phyloP scores from a whole-genome alignment of 176 grass and related monocot species.

The Pontederia crassipes region DNA sequence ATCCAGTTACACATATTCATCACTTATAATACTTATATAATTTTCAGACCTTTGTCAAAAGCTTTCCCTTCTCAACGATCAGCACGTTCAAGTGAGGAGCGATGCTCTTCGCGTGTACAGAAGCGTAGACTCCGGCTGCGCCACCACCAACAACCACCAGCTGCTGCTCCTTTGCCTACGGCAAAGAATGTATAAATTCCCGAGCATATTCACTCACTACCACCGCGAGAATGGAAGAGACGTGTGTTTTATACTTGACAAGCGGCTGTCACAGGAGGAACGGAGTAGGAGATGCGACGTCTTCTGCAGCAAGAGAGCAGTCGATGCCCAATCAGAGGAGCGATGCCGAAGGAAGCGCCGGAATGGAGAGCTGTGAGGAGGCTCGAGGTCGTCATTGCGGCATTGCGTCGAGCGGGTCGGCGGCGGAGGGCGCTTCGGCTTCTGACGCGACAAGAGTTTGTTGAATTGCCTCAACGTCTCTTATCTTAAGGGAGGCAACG shows the following conservation, averaged over 20 bases:
- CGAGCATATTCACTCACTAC: background rate
- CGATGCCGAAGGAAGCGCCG: conserved; percentile 14
- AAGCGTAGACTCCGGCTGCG: conserved; percentile 80
- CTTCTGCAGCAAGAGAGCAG: conserved; percentile 12
- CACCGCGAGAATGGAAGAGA: background rate
- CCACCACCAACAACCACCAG: conserved; percentile 81
- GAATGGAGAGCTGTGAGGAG: conserved; percentile 1
- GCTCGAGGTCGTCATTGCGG: conserved; percentile 24
- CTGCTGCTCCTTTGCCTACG: conserved; percentile 21
- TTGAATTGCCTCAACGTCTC: no score
- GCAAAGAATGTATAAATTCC: background rate
- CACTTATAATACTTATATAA: background rate
- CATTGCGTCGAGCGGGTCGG: conserved; percentile 41
- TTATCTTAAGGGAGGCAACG: no score
- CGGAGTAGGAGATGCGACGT: conserved; percentile 2
- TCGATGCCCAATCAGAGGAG: background rate
- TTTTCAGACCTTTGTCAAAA: conserved; percentile 56
- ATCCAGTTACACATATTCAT: no score
- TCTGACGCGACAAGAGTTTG: no score
- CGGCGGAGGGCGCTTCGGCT: no score
- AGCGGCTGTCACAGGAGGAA: no score
- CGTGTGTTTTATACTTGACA: background rate
- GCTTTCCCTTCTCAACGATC: conserved; percentile 76
- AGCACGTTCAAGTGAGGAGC: conserved; percentile 58
- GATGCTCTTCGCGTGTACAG: conserved; percentile 62